Conservation (phyloP, 1,284 basidiomycete species). For the Puccinia coronata region DNA sequence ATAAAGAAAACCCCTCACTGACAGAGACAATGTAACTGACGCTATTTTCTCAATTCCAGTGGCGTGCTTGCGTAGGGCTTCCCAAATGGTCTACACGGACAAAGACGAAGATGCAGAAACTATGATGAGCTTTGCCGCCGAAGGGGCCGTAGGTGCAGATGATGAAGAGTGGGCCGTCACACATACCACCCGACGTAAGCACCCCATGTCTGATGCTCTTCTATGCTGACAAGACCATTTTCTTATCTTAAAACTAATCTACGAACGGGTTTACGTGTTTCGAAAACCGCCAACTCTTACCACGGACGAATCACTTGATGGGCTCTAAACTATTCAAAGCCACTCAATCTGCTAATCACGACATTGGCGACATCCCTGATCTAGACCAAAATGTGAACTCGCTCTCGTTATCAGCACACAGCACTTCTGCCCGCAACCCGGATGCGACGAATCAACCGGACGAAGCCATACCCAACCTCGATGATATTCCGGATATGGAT, state of each 20-base stretch:
- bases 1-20: too few species aligned
- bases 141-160: constrained; percentile 61
- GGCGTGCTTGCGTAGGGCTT: constrained; percentile 85
- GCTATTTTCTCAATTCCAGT: too few species aligned
- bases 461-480: constrained; percentile 73
- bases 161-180: constrained; percentile 49
- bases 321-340: neutral
- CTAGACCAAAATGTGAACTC: constrained; percentile 62
- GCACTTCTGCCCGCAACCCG: neutral
- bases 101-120: constrained; percentile 92
- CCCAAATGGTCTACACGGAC: constrained; percentile 87
- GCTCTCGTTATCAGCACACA: constrained; percentile 21
- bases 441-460: constrained; percentile 54
- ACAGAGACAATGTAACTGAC: too few species aligned
- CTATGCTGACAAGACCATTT: too few species aligned
- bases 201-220: too few species aligned
- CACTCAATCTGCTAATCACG: constrained; percentile 53
- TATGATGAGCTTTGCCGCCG: constrained; percentile 65
- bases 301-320: neutral
- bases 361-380: constrained; percentile 81
- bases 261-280: neutral
- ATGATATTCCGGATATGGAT: constrained; percentile 91
- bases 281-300: neutral
- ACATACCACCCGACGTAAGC: constrained; percentile 40
- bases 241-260: too few species aligned